Evolutionary conservation across 257 asterid genomes (phyloP).

Genomic region (Jaltomata sinuosa): DNA sequence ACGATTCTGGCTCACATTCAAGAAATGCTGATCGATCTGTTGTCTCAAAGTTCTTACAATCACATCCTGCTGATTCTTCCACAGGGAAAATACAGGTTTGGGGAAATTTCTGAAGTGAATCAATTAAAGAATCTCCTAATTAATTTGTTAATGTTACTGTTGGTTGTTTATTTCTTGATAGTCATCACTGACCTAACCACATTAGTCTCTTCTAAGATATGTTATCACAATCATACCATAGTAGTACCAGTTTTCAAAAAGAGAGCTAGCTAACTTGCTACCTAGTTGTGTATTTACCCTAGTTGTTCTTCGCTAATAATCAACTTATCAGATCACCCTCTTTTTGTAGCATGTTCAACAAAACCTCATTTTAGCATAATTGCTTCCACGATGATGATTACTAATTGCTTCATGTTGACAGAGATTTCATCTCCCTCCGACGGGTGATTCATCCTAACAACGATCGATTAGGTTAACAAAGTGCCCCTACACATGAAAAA

Average conservation of each 20-base stretch:
- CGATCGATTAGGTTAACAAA: no score
- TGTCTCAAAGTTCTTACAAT: conserved; percentile 72
- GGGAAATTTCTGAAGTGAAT: neutral
- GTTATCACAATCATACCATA: neutral
- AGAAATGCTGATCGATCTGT: conserved; percentile 71
- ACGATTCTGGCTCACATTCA: conserved; percentile 41
- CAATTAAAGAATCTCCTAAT: neutral
- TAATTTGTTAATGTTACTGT: neutral
- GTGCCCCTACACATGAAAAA: no score
- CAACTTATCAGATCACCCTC: neutral
- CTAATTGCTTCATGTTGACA: neutral
- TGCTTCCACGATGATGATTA: neutral
- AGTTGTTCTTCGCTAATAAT: neutral
- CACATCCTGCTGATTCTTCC: conserved; percentile 72
- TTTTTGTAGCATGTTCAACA: neutral
- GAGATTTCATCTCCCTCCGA: no score
- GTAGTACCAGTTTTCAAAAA: neutral
- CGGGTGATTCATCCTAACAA: no score
- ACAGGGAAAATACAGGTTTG: conserved; percentile 75
- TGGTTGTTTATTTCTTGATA: neutral
- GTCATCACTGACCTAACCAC: neutral
- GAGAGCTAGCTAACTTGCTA: neutral
- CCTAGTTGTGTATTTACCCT: neutral
- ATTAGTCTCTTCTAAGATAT: neutral
- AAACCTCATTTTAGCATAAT: neutral